These are phyloP conservation scores for Agaricus blazei DNA, from an alignment of 768 basidiomycete species.

Conservation along the genomic window DNA sequence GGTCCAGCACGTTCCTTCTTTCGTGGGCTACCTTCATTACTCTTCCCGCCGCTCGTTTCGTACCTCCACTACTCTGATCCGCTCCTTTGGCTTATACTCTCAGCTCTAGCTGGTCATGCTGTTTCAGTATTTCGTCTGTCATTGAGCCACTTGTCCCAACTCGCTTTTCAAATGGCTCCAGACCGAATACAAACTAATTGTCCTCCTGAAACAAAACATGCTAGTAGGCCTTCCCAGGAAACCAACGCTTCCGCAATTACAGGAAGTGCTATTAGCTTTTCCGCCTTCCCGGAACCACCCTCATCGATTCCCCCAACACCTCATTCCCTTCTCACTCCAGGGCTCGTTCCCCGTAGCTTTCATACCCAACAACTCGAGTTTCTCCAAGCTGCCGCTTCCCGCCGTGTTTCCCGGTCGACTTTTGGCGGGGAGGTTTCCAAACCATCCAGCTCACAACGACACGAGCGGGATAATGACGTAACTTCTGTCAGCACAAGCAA, in stretches of 20 bases:
- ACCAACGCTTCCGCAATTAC: slow-evolving; percentile 55
- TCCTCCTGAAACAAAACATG: slow-evolving; percentile 22
- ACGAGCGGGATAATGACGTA: neutral
- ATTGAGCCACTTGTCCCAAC: neutral
- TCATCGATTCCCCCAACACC: slow-evolving; percentile 40
- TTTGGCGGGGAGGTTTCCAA: neutral
- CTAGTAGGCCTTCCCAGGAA: slow-evolving; percentile 34
- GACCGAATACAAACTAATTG: neutral
- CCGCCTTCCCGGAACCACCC: slow-evolving; percentile 52
- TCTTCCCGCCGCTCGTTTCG: neutral
- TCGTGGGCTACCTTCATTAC: neutral
- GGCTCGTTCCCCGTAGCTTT: slow-evolving; percentile 21
- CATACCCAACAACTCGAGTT: neutral
- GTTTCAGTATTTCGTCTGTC: slow-evolving; percentile 33
- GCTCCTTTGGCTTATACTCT: neutral
- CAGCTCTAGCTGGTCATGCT: neutral
- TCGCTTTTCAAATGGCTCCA: neutral
- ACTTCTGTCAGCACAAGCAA: slow-evolving; percentile 11
- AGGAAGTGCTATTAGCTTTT: slow-evolving; percentile 51
- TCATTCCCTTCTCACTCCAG: slow-evolving; percentile 23
- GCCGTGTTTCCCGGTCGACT: slow-evolving; percentile 1
- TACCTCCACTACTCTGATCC: neutral
- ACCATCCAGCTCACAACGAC: neutral
- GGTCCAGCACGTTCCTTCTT: neutral
- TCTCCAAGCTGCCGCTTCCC: neutral